phyloP scores from a whole-genome alignment of 2,329 filamentous ascomycete genomes.

The Aspergillus fructus region DNA sequence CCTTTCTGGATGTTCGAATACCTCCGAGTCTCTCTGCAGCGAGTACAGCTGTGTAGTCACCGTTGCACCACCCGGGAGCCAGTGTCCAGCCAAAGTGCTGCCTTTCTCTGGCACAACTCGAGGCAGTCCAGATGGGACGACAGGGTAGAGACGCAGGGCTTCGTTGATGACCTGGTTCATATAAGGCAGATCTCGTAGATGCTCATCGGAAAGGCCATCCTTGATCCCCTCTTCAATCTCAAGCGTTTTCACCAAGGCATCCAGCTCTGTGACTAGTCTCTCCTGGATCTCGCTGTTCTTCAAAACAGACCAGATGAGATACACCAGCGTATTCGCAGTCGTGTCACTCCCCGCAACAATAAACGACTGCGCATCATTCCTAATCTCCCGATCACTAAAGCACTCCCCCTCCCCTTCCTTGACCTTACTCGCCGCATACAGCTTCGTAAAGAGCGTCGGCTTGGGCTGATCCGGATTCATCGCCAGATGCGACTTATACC shows the following conservation, averaged over 20 bases:
- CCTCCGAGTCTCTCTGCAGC: constrained; percentile 53
- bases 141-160: constrained; percentile 56
- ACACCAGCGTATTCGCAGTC: constrained; percentile 52
- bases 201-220: constrained; percentile 27
- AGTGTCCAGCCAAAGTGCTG: constrained; percentile 41
- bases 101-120: constrained; percentile 50
- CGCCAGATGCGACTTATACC: constrained; percentile 22
- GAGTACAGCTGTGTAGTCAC: constrained; percentile 56
- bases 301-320: constrained; percentile 31
- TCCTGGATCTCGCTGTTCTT: constrained; percentile 14
- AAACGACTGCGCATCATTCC: constrained; percentile 42
- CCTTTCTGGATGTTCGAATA: constrained; percentile 51
- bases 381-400: constrained; percentile 36
- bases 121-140: constrained; percentile 57
- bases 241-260: neutral
- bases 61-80: constrained; percentile 53
- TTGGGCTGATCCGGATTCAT: constrained; percentile 18
- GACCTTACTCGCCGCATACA: constrained; percentile 15
- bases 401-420: constrained; percentile 19
- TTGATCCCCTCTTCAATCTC: neutral
- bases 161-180: constrained; percentile 61
- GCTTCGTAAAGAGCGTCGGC: constrained; percentile 29
- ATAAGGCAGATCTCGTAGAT: constrained; percentile 52
- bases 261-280: constrained; percentile 21
- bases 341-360: constrained; percentile 56